Conservation (phyloP, 2,329 filamentous ascomycete species). For the Orbilia ellipsospora region DNA sequence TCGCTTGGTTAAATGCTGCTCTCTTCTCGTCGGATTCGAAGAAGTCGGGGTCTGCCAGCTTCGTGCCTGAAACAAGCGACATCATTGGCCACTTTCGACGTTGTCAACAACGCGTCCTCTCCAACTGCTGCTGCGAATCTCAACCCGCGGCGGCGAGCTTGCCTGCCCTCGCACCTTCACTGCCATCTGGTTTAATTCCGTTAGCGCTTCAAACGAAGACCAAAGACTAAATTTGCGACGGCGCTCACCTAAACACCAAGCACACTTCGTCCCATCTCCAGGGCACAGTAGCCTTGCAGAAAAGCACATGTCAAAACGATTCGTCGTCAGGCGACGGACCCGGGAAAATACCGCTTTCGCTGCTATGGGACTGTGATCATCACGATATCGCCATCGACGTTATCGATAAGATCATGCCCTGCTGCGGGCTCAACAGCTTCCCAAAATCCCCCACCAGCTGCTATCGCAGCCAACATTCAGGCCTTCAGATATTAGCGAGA, state of each 20-base stretch:
- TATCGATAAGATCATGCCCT: constrained; percentile 24
- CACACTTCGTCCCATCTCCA: constrained; percentile 27
- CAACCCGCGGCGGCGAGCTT: no score
- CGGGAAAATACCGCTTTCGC: no score
- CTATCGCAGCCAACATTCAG: background rate
- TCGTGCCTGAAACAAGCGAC: constrained; percentile 25
- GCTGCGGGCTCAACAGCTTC: background rate
- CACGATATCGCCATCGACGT: background rate
- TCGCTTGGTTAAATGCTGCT: no score
- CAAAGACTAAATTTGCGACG: background rate
- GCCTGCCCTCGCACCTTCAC: no score
- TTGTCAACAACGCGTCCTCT: background rate
- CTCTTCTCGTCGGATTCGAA: no score
- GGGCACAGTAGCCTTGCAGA: background rate
- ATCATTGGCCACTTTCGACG: constrained; percentile 29
- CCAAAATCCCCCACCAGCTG: constrained; percentile 1
- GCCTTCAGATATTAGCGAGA: constrained; percentile 3
- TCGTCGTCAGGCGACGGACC: constrained; percentile 15
- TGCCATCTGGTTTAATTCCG: no score
- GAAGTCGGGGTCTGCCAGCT: background rate
- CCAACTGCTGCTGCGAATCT: no score
- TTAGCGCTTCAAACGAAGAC: no score
- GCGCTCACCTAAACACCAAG: constrained; percentile 2
- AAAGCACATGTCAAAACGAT: constrained; percentile 48
- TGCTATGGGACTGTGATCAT: no score